Conservation (phyloP, 257 asterid genomes). For the Ophiorrhiza pumila region DNA sequence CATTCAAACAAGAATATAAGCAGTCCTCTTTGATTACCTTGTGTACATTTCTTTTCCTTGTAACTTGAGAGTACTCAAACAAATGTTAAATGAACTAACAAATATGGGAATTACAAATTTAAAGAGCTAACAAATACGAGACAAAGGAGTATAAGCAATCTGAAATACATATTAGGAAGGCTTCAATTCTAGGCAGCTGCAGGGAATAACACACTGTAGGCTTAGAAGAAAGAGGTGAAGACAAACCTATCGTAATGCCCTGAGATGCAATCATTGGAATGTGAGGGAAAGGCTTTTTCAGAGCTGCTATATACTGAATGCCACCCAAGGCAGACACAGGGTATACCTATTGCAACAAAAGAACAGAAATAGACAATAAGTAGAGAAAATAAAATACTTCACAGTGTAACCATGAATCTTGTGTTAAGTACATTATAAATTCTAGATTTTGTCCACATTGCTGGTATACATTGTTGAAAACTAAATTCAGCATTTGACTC, state of each 20-base stretch:
- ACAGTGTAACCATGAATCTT: background rate
- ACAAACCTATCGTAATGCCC: constrained; percentile 67
- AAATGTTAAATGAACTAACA: background rate
- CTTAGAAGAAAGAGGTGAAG: constrained; percentile 3
- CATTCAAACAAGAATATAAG: background rate
- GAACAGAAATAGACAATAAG: background rate
- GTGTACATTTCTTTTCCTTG: background rate
- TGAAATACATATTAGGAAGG: background rate
- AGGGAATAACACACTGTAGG: background rate
- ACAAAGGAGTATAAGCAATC: background rate
- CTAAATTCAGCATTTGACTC: no score
- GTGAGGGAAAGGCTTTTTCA: constrained; percentile 69
- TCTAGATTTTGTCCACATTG: background rate
- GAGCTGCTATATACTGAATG: constrained; percentile 57
- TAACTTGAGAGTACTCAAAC: background rate
- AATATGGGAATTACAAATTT: background rate
- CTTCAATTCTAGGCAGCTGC: background rate
- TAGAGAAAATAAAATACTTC: background rate
- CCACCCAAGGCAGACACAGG: constrained; percentile 82
- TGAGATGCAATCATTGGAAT: constrained; percentile 88
- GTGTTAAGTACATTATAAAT: background rate
- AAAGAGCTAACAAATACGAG: no score
- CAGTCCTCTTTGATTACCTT: background rate
- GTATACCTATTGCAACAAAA: constrained; percentile 49
- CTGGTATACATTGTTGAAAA: no score